phyloP scores from a whole-genome alignment of 495 filamentous ascomycete species.

The Aspergillus kassunensis region DNA sequence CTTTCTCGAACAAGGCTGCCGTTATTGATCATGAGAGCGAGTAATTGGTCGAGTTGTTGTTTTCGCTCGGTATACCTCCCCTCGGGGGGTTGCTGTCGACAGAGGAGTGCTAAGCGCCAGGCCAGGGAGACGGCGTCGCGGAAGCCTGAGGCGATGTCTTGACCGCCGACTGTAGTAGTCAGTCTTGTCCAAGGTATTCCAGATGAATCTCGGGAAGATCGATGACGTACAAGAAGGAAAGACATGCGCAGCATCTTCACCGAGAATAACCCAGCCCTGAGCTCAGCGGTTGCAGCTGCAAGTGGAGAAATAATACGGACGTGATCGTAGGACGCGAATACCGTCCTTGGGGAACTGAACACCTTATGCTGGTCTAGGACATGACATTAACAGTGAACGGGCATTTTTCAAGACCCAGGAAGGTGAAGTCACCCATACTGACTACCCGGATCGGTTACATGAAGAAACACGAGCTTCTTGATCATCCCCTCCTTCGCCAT shows the following conservation, averaged over 20 bases:
- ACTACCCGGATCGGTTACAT: conserved; percentile 29
- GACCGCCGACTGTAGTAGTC: conserved; percentile 41
- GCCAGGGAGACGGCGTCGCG: conserved; percentile 33
- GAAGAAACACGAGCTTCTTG: conserved; percentile 28
- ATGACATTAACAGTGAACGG: not conserved
- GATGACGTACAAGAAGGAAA: conserved; percentile 47
- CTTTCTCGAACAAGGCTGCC: conserved; percentile 30
- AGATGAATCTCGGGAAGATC: no score
- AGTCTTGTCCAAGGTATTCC: not conserved
- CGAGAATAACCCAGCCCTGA: conserved; percentile 39
- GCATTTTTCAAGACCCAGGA: not conserved
- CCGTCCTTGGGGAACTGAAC: conserved; percentile 46
- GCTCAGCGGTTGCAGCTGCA: conserved; percentile 51
- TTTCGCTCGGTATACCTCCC: conserved; percentile 39
- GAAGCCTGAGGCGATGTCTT: conserved; percentile 21
- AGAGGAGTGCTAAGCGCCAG: conserved; percentile 45
- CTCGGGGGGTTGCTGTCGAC: conserved; percentile 19
- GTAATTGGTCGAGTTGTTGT: conserved; percentile 34
- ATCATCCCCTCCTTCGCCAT: conserved; percentile 27
- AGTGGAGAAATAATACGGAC: conserved; percentile 45
- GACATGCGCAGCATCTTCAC: conserved; percentile 52
- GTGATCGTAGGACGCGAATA: conserved; percentile 45
- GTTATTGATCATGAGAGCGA: conserved; percentile 31
- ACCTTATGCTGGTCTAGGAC: conserved; percentile 23
- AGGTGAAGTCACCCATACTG: conserved; percentile 32